A percentile compares a stretch with the other conserved stretches of the same genome.
Conservation (phyloP, 2,329 filamentous ascomycete genomes). For the Microdochium paspali region DNA sequence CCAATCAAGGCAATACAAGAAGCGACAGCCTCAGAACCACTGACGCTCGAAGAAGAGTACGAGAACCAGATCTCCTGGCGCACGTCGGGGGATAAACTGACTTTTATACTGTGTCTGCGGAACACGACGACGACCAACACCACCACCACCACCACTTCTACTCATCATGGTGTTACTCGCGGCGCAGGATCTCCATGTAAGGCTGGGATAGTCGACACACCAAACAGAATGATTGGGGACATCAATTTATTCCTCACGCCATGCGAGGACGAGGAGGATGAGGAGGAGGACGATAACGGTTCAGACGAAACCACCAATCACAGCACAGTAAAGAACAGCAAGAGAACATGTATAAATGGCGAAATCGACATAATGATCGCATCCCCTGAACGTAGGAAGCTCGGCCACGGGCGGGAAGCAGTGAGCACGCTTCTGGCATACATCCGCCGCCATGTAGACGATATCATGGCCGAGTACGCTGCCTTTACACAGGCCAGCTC, state of each 20-base stretch:
- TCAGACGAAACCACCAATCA: conserved; percentile 10
- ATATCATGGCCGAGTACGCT: conserved; percentile 49
- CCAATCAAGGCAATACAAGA: conserved; percentile 54
- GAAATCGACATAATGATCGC: conserved; percentile 89
- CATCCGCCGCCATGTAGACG: conserved; percentile 40
- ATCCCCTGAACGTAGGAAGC: conserved; percentile 39
- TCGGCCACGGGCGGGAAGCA: conserved; percentile 56
- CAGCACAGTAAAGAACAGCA: conserved; percentile 11
- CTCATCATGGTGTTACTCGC: neutral
- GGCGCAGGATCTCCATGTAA: conserved; percentile 8
- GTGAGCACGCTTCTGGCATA: conserved; percentile 64
- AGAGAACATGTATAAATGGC: conserved; percentile 35
- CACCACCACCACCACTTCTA: neutral
- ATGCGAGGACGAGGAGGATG: conserved; percentile 40
- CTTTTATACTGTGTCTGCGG: conserved; percentile 66
- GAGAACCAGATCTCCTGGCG: conserved; percentile 88
- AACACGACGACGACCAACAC: neutral
- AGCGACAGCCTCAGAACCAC: conserved; percentile 79
- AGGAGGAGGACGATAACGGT: conserved; percentile 12
- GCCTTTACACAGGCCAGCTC: conserved; percentile 25
- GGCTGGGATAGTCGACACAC: conserved; percentile 40
- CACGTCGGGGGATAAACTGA: conserved; percentile 73
- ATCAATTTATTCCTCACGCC: conserved; percentile 72
- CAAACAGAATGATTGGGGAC: conserved; percentile 58
- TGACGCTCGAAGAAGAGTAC: conserved; percentile 75